Evolutionary conservation across 805 yeast genomes (phyloP), one percentile per base, ranked within the genome.

Genomic region (Cyberlindnera xylosilytica): DNA sequence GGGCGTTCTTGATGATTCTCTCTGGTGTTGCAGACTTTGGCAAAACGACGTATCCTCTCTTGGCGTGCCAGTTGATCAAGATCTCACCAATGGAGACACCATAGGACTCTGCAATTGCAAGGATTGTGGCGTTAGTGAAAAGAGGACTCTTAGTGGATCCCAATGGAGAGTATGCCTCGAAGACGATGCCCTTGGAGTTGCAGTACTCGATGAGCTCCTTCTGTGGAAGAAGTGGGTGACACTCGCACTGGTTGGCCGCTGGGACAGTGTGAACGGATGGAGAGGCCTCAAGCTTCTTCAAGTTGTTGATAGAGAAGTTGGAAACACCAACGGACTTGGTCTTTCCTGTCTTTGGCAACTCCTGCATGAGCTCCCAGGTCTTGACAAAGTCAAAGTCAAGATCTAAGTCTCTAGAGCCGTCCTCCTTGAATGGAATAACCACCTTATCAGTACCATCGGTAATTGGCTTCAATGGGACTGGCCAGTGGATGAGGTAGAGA

Each of bases 401-500:
- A 41, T 44, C 46, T n/a, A 48, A n/a, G 4, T 34, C 40, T 51
- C 83, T 69, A 27, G 65, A 53, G 73, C 78, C 79, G 79, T 49
- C 54, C 24, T 19, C 39, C 13, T 45, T 45, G 16, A 16, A 9
- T 27, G 46, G 44, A 12, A 46, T 23, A 8, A 38, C n/a, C n/a
- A 50, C 22, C 26, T 46, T 36, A 12, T 24, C 22, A 6, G n/a
- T 15, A 10, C 23, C 35, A 6, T 11, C 36, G 5, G 20, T 23
- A 4, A 15, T 13, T 5, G 29, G 19, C 12, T 10, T 6, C 36
- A 38, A 18, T 13, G 83, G 68, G 32, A 76, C 74, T 6, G 96
- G 96, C 95, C 95, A 87, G 64, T 87, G 96, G 60, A 87, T 73
- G 57, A 87, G 71, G 59, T 81, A 80, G 45, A 87, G 66, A 59